phyloP scores from a whole-genome alignment of 2,329 filamentous ascomycete species.

The Exophiala phaeomuriformis region DNA sequence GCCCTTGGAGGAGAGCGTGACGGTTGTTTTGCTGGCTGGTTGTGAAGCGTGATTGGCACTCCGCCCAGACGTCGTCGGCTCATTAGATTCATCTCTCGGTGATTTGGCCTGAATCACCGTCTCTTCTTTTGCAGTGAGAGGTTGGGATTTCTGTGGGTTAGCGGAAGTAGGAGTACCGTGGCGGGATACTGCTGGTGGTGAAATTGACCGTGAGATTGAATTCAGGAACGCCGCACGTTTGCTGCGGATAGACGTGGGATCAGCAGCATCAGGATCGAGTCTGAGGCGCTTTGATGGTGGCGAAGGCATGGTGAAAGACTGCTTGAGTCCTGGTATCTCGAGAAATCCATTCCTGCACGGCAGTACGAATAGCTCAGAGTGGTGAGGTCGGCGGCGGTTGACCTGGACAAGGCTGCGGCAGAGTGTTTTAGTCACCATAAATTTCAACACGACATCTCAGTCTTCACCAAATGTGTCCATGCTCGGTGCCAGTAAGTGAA shows the following conservation, averaged over 20 bases:
- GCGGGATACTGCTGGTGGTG: slow-evolving; percentile 12
- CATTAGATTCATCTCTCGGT: not conserved
- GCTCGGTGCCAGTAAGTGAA: too few relatives aligned
- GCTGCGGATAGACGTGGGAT: slow-evolving; percentile 9
- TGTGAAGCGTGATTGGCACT: not conserved
- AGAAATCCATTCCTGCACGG: not conserved
- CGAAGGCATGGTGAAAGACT: slow-evolving; percentile 7
- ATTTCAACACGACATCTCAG: too few relatives aligned
- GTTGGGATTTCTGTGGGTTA: not conserved
- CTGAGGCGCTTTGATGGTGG: slow-evolving; percentile 15
- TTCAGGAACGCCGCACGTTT: slow-evolving; percentile 17
- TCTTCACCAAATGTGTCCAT: too few relatives aligned
- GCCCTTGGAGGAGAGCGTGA: not conserved
- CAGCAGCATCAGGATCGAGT: not conserved
- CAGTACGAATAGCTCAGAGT: not conserved
- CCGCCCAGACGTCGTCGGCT: not conserved
- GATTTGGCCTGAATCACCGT: too few relatives aligned
- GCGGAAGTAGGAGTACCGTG: slow-evolving; percentile 7
- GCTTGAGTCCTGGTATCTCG: not conserved
- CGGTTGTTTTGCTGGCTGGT: not conserved
- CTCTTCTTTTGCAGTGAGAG: not conserved
- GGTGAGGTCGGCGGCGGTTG: too few relatives aligned
- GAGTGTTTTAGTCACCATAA: too few relatives aligned
- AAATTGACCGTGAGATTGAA: slow-evolving; percentile 21
- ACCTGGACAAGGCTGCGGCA: too few relatives aligned